phyloP scores from a whole-genome alignment of 768 basidiomycete species.

The Agaricus subrufescens region DNA sequence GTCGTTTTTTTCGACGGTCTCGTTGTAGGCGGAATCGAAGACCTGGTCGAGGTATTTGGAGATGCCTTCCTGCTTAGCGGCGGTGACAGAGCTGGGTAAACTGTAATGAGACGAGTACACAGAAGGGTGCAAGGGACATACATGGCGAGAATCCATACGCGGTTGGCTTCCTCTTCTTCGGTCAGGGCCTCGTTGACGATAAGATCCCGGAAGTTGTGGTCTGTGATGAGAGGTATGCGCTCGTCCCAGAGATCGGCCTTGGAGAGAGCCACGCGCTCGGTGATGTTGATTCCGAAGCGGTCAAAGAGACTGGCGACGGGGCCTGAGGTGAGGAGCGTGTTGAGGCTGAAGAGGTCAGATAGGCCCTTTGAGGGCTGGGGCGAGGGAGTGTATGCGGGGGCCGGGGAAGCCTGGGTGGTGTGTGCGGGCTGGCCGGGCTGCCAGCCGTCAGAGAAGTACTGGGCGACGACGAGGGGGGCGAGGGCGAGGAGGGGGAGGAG shows the following conservation, averaged over 20 bases:
- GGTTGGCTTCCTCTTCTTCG: conserved; percentile 56
- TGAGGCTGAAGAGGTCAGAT: conserved; percentile 31
- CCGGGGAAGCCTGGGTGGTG: conserved; percentile 16
- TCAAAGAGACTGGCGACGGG: conserved; percentile 52
- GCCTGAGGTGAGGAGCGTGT: conserved; percentile 42
- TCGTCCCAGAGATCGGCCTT: conserved; percentile 54
- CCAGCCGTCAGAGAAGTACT: conserved; percentile 85
- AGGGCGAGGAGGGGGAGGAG: conserved; percentile 31
- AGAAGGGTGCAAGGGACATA: conserved; percentile 31
- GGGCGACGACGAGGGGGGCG: conserved; percentile 42
- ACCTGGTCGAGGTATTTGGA: conserved; percentile 67
- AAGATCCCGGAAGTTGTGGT: conserved; percentile 70
- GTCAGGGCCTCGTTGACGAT: conserved; percentile 67
- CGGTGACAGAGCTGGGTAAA: conserved; percentile 47
- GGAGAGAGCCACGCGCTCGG: conserved; percentile 40
- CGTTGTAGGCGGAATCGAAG: conserved; percentile 74
- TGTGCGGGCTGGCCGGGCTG: conserved; percentile 60
- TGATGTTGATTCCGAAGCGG: conserved; percentile 67
- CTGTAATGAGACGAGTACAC: conserved; percentile 6
- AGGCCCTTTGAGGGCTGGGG: conserved; percentile 18
- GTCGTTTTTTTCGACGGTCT: conserved; percentile 52
- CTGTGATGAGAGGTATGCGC: conserved; percentile 75
- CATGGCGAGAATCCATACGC: conserved; percentile 80
- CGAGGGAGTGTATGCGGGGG: conserved; percentile 17
- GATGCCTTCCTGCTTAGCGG: conserved; percentile 54